Base-by-base conservation (phyloP, 1,139 yeast species). In the Kurtzmaniella quercitrusa region DNA sequence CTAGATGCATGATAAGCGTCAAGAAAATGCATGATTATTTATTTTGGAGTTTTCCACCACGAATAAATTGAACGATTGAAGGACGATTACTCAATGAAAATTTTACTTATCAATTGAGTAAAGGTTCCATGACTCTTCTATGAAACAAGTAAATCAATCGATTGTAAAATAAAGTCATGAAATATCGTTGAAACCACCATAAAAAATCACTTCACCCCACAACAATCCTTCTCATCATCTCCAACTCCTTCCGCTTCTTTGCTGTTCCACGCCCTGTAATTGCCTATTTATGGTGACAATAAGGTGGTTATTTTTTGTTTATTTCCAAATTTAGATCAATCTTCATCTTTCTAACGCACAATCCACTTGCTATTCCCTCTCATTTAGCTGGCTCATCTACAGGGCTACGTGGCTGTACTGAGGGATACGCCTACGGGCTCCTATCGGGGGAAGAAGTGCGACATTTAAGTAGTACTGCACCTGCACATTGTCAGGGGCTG, bases 341-440 rank as follows among this genome's bases (percentile, higher is more conserved):
- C 12, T 14, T 26, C 30, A 6, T 26, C n/a, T 9, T 11, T 5
- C n/a, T 14, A 26, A 26, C 30, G 30, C 30, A 26, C n/a, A 9
- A 11, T 26, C 30, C 5, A 26, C 30, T 26, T 26, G 30, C 30
- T 26, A 3, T 26, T 26, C 9, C 30, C 6, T 26, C 12, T 26
- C 30, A 26, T 26, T 26, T 26, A 26, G 30, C 30, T 26, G 30
- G 30, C 30, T 26, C 30, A 26, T 26, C 30, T 26, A 26, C 30
- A 9, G 30, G 37, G 14, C 20, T 33, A 34, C 41, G 43, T 34
- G 41, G 12, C 36, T 40, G 34, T 42, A 32, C 38, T 36, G 37
- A 18, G 14, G 34, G 20, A 19, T 42, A 42, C 44, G 43, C 43
- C 20, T 14, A 15, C 30, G 14, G 3, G 11, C 15, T 12, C 16